These are phyloP conservation scores for Penicillium antarcticum DNA, from an alignment of 495 filamentous ascomycete genomes.

Conservation along the genomic window DNA sequence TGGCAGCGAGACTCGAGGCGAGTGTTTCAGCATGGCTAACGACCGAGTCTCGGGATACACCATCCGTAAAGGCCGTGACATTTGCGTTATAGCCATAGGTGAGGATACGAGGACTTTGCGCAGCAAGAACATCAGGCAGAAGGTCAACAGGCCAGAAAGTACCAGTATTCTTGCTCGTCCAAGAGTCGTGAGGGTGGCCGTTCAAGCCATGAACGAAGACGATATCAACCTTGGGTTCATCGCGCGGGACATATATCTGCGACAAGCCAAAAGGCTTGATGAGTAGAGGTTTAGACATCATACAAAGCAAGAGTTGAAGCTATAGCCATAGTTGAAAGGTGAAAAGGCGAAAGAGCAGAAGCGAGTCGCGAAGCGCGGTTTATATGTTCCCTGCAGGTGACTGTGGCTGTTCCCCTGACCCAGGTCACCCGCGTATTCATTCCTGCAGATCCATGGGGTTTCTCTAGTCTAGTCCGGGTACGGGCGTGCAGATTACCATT, in stretches of 20 bases:
- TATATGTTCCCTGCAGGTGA: slow-evolving; percentile 6
- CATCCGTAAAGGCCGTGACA: slow-evolving; percentile 62
- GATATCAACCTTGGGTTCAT: slow-evolving; percentile 45
- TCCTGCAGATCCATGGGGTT: slow-evolving; percentile 2
- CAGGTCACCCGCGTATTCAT: slow-evolving; percentile 5
- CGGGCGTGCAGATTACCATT: not conserved
- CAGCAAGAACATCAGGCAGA: slow-evolving; percentile 60
- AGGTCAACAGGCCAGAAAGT: slow-evolving; percentile 78
- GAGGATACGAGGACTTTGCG: slow-evolving; percentile 64
- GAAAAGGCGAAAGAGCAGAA: not conserved
- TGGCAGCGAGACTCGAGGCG: slow-evolving; percentile 57
- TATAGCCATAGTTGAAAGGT: not conserved
- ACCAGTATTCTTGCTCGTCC: slow-evolving; percentile 62
- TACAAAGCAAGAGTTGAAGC: slow-evolving; percentile 7
- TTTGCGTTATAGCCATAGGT: slow-evolving; percentile 86
- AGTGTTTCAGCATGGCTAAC: slow-evolving; percentile 84
- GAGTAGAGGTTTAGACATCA: slow-evolving; percentile 25
- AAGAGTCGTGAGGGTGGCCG: slow-evolving; percentile 70
- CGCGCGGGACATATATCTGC: slow-evolving; percentile 58
- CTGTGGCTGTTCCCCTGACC: slow-evolving; percentile 11
- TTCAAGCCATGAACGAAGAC: slow-evolving; percentile 84
- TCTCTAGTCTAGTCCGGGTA: not conserved
- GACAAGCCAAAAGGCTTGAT: slow-evolving; percentile 69
- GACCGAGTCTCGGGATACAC: slow-evolving; percentile 67
- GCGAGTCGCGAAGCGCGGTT: not conserved